Base-by-base conservation (phyloP, 305 asterid genomes). In the Salvia sclarea region DNA sequence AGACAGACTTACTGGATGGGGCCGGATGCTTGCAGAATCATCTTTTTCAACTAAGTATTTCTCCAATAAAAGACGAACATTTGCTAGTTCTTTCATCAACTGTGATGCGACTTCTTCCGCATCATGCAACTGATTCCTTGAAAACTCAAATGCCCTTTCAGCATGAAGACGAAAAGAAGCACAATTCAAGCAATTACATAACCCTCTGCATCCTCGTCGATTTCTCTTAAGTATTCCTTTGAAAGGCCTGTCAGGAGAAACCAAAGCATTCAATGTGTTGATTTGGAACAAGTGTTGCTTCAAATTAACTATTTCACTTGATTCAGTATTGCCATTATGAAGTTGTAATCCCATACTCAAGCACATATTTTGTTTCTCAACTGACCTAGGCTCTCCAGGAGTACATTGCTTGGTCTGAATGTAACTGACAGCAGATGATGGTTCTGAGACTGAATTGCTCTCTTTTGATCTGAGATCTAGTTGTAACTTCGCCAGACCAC, bases 161-260 rank as follows among this genome's bases (percentile, higher is more conserved):
- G 98, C 94, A n/a, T 89, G 90, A 69, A 91, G 88, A 66, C 92
- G 93, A 72, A 89, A 91, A 16, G 98, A 86, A 70, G 89, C 82
- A 77, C 98, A 89, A 61, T 83, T 83, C 75, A 91, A 82, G 80
- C 98, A 91, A 73, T 68, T 80, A 52, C 98, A 91, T 28, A 80
- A 79, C 73, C 98, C 96, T 82, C 94, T 80, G 75, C 98, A 91
- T 16, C 95, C 94, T 72, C 77, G 74, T 53, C 84, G 86, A 66
- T 84, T 89, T 75, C 85, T 81, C 85, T 81, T 91, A 43, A 89
- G 79, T 79, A 91, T 84, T 59, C 98, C 96, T 78, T 75, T 87
- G 14, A n/a, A 24, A 67, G 72, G 66, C 68, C 68, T 66, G 33
- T 59, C 61, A 56, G 74, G 64, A 75, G 61, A 54, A 48, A 61